These are phyloP conservation scores for Trichoderma breve DNA, from an alignment of 2,329 filamentous ascomycete genomes.

Conservation along the genomic window DNA sequence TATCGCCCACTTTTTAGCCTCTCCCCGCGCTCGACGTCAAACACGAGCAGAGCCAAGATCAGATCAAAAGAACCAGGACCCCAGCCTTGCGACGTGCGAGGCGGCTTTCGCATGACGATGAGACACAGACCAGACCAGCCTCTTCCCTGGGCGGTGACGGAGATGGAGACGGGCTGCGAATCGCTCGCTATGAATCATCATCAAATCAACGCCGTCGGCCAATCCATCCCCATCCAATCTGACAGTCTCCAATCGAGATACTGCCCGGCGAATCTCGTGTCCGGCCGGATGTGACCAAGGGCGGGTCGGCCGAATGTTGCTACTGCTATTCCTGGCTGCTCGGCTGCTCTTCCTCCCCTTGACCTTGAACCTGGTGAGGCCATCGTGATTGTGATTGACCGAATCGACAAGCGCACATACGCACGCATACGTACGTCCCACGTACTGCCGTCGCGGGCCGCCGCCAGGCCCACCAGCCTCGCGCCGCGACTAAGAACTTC, in stretches of 20 bases:
- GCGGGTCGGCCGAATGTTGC: background rate
- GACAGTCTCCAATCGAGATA: background rate
- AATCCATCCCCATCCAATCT: background rate
- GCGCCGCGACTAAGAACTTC: background rate
- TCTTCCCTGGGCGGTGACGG: background rate
- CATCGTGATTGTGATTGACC: background rate
- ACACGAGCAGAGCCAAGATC: background rate
- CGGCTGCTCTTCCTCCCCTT: background rate
- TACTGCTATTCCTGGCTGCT: background rate
- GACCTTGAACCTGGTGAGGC: background rate
- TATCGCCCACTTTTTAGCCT: slow-evolving; percentile 15
- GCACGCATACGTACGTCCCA: background rate
- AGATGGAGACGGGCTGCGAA: background rate
- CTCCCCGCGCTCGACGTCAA: slow-evolving; percentile 14
- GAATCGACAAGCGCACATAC: background rate
- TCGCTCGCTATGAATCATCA: background rate
- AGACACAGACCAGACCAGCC: background rate
- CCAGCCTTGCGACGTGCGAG: slow-evolving; percentile 16
- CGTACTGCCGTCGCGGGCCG: background rate
- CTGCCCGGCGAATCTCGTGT: background rate
- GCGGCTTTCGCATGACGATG: slow-evolving; percentile 8
- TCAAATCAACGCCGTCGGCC: background rate
- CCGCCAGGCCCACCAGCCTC: background rate
- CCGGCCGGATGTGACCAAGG: slow-evolving; percentile 8
- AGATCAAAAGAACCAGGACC: slow-evolving; percentile 1